Evolutionary conservation across 2,329 filamentous ascomycete species (phyloP).

Genomic region (Dryadomyces sulphureus): DNA sequence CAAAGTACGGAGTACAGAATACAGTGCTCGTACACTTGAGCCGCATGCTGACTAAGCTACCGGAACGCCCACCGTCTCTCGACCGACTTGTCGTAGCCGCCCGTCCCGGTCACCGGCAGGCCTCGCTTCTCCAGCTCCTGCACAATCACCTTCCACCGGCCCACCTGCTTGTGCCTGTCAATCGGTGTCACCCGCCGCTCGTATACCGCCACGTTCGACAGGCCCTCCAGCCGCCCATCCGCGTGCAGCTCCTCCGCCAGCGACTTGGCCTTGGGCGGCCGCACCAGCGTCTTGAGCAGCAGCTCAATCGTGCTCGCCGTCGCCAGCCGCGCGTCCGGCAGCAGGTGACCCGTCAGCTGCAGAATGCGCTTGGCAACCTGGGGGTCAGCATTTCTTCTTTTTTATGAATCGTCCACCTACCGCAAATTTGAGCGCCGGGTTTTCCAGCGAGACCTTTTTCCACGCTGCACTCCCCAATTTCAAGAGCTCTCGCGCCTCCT

Average conservation of each 20-base stretch:
- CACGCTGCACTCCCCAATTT: constrained; percentile 38
- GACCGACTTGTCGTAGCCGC: constrained; percentile 10
- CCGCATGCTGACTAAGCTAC: no score
- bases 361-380: constrained; percentile 70
- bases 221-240: constrained; percentile 28
- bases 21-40: no score
- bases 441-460: constrained; percentile 40
- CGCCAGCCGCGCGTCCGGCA: constrained; percentile 56
- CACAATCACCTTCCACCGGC: constrained; percentile 23
- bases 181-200: constrained; percentile 51
- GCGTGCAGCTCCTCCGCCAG: constrained; percentile 44
- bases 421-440: constrained; percentile 53
- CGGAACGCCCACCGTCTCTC: constrained; percentile 10
- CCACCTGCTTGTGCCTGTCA: constrained; percentile 48
- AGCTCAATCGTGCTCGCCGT: constrained; percentile 36
- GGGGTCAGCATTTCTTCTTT: not conserved
- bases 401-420: constrained; percentile 33
- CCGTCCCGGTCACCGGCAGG: constrained; percentile 16
- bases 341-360: constrained; percentile 63
- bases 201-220: constrained; percentile 59
- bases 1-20: not conserved
- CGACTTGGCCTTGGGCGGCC: constrained; percentile 41
- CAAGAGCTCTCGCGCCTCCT: constrained; percentile 27
- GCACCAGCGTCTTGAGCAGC: constrained; percentile 38
- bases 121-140: constrained; percentile 16